Conservation (phyloP, 768 basidiomycete genomes). For the Steccherinum ochraceum region DNA sequence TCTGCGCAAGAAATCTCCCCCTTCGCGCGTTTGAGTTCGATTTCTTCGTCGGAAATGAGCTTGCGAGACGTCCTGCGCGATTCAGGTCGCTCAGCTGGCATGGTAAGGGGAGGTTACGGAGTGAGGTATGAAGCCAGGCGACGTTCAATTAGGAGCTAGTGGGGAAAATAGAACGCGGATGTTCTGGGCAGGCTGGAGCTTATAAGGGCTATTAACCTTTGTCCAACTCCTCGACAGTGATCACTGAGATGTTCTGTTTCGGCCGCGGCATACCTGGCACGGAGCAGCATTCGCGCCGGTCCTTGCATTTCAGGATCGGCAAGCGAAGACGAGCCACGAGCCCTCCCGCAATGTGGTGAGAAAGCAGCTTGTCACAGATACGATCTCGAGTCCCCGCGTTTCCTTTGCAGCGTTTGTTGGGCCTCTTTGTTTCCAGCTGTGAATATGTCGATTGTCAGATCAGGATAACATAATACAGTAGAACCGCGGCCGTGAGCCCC, state of each 20-base stretch:
- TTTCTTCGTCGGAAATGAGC: conserved; percentile 32
- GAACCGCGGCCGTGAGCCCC: neutral
- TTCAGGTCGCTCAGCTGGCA: conserved; percentile 18
- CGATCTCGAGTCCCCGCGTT: no score
- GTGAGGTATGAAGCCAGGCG: neutral
- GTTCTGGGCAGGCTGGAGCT: neutral
- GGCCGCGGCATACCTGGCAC: neutral
- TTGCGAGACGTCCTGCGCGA: conserved; percentile 18
- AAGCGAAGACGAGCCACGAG: neutral
- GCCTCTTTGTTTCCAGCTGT: no score
- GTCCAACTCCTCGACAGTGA: neutral
- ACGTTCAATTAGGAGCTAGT: neutral
- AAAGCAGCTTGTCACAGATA: no score
- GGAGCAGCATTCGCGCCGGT: neutral
- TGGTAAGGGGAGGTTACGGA: conserved; percentile 7
- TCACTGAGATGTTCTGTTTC: neutral
- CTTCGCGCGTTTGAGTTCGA: conserved; percentile 66
- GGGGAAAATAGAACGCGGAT: neutral
- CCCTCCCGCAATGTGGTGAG: no score
- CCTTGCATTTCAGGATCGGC: neutral
- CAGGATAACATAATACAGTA: neutral
- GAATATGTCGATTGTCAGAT: neutral
- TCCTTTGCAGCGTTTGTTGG: no score
- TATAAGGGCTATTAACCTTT: neutral
- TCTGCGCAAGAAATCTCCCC: conserved; percentile 80